Percentiles rank a stretch among this genome's conserved stretches.
Conservation (phyloP, 495 filamentous ascomycete genomes). For the Lophium mytilinum region DNA sequence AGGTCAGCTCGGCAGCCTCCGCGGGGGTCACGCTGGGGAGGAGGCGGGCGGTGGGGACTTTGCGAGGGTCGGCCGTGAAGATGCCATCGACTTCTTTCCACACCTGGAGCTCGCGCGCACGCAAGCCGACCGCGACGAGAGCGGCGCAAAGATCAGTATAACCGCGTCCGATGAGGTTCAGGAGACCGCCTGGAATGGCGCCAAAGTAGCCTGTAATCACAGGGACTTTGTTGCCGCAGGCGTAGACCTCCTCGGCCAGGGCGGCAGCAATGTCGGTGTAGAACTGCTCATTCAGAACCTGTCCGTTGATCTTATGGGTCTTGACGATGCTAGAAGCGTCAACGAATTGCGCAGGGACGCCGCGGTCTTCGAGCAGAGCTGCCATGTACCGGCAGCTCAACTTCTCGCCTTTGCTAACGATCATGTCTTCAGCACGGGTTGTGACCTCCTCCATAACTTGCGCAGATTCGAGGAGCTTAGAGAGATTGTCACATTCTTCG, state of each 20-base stretch:
- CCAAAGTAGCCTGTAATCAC: conserved; percentile 43
- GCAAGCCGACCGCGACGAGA: conserved; percentile 41
- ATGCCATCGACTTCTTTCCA: conserved; percentile 53
- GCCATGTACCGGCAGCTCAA: conserved; percentile 84
- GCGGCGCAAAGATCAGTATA: conserved; percentile 49
- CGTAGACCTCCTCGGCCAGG: conserved; percentile 58
- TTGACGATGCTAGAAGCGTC: conserved; percentile 72
- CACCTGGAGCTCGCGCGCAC: conserved; percentile 44
- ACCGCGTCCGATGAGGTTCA: conserved; percentile 41
- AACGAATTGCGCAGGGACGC: conserved; percentile 75
- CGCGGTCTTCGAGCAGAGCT: conserved; percentile 64
- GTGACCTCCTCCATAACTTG: conserved; percentile 59
- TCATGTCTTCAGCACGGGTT: conserved; percentile 73
- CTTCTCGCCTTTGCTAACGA: conserved; percentile 91
- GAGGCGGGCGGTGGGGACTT: conserved; percentile 43
- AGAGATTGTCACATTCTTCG: conserved; percentile 59
- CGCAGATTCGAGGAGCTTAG: conserved; percentile 52
- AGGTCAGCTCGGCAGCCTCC: conserved; percentile 48
- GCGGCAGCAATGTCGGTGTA: conserved; percentile 60
- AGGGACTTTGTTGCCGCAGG: conserved; percentile 51
- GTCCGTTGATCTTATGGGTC: conserved; percentile 45
- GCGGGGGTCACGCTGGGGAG: conserved; percentile 43
- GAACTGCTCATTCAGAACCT: conserved; percentile 64
- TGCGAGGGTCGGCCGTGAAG: conserved; percentile 49
- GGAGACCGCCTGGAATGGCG: conserved; percentile 41